phyloP scores from a whole-genome alignment of 441 rosid species.

The Arabidopsis hybrid region DNA sequence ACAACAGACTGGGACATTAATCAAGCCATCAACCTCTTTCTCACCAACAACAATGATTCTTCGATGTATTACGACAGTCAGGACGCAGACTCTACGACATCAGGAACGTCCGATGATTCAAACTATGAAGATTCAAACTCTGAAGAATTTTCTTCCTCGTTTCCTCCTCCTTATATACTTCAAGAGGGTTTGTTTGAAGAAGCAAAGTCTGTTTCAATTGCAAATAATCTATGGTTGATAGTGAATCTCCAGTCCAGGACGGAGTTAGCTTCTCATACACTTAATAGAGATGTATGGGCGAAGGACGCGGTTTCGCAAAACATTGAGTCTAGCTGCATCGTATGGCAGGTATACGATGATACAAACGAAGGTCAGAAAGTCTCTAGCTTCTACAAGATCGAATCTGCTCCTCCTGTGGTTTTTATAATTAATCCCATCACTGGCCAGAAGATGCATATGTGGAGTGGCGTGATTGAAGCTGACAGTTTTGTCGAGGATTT shows the following conservation, averaged over 20 bases:
- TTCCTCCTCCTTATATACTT: conserved; percentile 46
- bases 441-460: conserved; percentile 40
- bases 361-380: conserved; percentile 31
- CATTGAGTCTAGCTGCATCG: neutral
- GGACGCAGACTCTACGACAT: neutral
- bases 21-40: conserved; percentile 24
- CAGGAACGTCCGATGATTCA: neutral
- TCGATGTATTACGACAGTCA: neutral
- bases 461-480: conserved; percentile 35
- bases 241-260: conserved; percentile 30
- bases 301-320: conserved; percentile 1
- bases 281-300: conserved; percentile 30
- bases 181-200: conserved; percentile 16
- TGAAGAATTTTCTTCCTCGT: conserved; percentile 44
- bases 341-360: conserved; percentile 30
- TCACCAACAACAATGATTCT: neutral
- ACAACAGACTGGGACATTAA: conserved; percentile 42
- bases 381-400: conserved; percentile 6
- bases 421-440: conserved; percentile 35
- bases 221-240: conserved; percentile 15
- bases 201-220: neutral
- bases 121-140: neutral
- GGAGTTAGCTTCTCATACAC: conserved; percentile 15
- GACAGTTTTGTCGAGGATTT: conserved; percentile 28
- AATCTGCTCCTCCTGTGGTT: conserved; percentile 28